Evolutionary conservation across 805 yeast genomes (phyloP).

Genomic region (Teunomyces atbi): DNA sequence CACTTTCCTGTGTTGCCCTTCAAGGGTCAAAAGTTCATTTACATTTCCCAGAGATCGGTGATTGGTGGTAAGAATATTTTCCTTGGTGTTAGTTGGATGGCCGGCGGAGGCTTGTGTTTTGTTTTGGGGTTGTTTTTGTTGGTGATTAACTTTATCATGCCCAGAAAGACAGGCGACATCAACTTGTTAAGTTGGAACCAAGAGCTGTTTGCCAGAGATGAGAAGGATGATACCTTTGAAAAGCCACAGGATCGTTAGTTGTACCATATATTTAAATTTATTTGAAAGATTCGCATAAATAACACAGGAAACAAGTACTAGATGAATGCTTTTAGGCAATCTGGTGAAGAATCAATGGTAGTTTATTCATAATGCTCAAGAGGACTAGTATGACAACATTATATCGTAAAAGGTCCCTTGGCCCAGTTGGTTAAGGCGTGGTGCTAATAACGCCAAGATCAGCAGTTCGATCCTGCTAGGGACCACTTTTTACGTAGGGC

Average conservation of each 20-base stretch:
- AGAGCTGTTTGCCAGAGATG: slow-evolving; percentile 27
- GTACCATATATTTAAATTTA: slow-evolving; percentile 1
- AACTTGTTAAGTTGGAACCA: slow-evolving; percentile 71
- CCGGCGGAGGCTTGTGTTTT: slow-evolving; percentile 69
- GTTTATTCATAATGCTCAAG: no score
- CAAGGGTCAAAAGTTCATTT: slow-evolving; percentile 66
- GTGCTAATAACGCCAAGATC: slow-evolving; percentile 56
- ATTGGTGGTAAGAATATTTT: slow-evolving; percentile 77
- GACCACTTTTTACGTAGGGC: slow-evolving; percentile 12
- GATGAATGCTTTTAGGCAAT: no score
- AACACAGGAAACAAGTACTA: not conserved
- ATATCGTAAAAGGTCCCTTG: slow-evolving; percentile 42
- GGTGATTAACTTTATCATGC: slow-evolving; percentile 55
- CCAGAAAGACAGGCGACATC: slow-evolving; percentile 73
- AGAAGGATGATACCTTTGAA: slow-evolving; percentile 7
- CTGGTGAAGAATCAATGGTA: no score
- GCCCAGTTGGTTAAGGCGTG: slow-evolving; percentile 63
- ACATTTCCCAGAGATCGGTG: slow-evolving; percentile 65
- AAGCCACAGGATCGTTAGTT: not conserved
- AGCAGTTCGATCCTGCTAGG: slow-evolving; percentile 46
- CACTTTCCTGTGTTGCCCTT: slow-evolving; percentile 77
- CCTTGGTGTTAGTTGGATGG: slow-evolving; percentile 72
- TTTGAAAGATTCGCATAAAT: not conserved
- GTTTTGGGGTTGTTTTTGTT: slow-evolving; percentile 53
- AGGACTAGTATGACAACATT: no score